Evolutionary conservation across 345 rosid genomes (phyloP).

Genomic region (Salix viminalis): DNA sequence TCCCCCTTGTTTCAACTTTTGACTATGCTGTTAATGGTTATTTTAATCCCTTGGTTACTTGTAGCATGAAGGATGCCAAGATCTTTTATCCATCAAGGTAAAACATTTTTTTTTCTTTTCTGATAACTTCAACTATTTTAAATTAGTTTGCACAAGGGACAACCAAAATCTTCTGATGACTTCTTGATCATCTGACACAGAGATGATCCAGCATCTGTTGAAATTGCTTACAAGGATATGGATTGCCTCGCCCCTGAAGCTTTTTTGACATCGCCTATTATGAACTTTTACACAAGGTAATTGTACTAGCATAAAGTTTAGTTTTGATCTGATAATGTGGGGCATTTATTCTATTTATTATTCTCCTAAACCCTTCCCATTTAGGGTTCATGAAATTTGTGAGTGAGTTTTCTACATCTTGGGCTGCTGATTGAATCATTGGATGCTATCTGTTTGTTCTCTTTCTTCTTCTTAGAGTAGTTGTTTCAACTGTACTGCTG

Average conservation of each 20-base stretch:
- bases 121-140: not conserved
- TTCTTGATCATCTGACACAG: conserved; percentile 34
- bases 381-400: not conserved
- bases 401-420: not conserved
- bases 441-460: not conserved
- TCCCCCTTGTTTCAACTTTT: not conserved
- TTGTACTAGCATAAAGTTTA: conserved; percentile 8
- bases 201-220: conserved; percentile 63
- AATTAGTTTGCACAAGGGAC: conserved; percentile 3
- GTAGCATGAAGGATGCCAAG: conserved; percentile 49
- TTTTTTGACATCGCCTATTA: conserved; percentile 64
- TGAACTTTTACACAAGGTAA: conserved; percentile 84
- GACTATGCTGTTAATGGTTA: conserved; percentile 6
- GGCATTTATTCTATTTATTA: no score
- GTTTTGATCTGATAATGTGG: not conserved
- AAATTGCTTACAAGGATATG: conserved; percentile 55
- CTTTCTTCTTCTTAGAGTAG: no score
- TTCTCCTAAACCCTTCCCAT: not conserved
- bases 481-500: not conserved
- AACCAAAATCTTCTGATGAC: conserved; percentile 5
- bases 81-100: conserved; percentile 74
- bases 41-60: conserved; percentile 20
- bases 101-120: not conserved
- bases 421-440: not conserved
- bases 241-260: conserved; percentile 62